These are phyloP conservation scores for Phytophthora syringae DNA, from an alignment of 352 stramenopile species.

Conservation along the genomic window DNA sequence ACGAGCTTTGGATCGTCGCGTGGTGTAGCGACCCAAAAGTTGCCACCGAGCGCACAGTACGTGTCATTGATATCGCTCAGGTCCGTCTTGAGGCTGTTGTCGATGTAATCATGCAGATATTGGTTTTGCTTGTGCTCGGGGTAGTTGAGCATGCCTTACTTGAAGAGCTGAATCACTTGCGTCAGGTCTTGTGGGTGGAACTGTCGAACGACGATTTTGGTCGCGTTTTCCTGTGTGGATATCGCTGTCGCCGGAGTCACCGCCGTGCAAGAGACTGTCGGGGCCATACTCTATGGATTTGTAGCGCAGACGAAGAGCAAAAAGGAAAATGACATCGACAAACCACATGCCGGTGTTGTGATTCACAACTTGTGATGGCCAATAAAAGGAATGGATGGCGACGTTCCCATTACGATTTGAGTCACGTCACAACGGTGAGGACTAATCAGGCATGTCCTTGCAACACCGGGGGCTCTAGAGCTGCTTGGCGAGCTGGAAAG, in stretches of 20 bases:
- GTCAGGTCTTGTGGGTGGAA: constrained; percentile 26
- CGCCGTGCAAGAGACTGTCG: constrained; percentile 12
- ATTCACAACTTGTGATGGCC: neutral
- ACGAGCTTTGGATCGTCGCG: constrained; percentile 20
- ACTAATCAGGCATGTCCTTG: constrained; percentile 4
- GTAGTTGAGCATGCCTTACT: constrained; percentile 31
- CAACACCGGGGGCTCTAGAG: constrained; percentile 24
- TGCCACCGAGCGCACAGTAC: constrained; percentile 42
- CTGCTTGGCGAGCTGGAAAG: constrained; percentile 46
- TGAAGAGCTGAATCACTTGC: constrained; percentile 32
- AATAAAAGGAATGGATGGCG: constrained; percentile 6
- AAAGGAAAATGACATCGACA: constrained; percentile 18
- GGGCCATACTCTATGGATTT: constrained; percentile 17
- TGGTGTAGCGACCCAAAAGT: constrained; percentile 50
- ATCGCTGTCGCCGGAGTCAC: neutral
- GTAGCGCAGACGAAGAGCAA: constrained; percentile 2
- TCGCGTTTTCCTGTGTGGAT: neutral
- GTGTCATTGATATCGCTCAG: constrained; percentile 38
- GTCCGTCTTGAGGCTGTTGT: constrained; percentile 31
- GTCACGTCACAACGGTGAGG: neutral
- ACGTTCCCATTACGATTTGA: constrained; percentile 6
- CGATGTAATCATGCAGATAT: constrained; percentile 26
- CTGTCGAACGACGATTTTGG: constrained; percentile 27
- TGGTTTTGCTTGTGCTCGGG: constrained; percentile 16
- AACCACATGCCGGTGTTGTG: constrained; percentile 14